Percentiles rank a stretch among this genome's conserved stretches.
Conservation (phyloP, 2,329 filamentous ascomycete species). For the Penicillium freii region DNA sequence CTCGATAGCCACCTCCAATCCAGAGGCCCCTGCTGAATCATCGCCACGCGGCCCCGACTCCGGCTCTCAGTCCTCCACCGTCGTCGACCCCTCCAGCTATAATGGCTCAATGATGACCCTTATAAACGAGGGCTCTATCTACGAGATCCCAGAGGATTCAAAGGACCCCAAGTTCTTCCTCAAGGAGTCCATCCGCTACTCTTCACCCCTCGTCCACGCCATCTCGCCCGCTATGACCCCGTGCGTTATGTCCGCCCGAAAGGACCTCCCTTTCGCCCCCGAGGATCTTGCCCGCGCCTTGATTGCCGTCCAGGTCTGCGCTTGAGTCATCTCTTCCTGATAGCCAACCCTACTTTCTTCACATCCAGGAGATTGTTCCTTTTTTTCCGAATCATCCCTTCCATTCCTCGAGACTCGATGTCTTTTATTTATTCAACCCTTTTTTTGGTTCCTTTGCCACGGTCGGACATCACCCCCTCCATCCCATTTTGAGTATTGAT, state of each 20-base stretch:
- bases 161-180: constrained; percentile 31
- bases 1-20: neutral
- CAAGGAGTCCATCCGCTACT: constrained; percentile 36
- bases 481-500: neutral
- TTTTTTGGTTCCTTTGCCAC: neutral
- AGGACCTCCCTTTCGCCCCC: constrained; percentile 33
- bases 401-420: constrained; percentile 13
- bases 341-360: constrained; percentile 8
- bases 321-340: constrained; percentile 1
- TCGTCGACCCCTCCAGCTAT: constrained; percentile 36
- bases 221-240: constrained; percentile 25
- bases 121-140: constrained; percentile 25
- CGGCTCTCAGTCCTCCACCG: constrained; percentile 38
- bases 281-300: constrained; percentile 40
- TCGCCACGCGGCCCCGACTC: constrained; percentile 28
- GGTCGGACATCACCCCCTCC: neutral
- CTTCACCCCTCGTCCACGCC: constrained; percentile 31
- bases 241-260: constrained; percentile 23
- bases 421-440: constrained; percentile 4
- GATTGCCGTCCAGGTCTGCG: constrained; percentile 37
- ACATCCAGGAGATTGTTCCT: constrained; percentile 22
- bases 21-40: constrained; percentile 25
- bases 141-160: constrained; percentile 28
- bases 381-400: constrained; percentile 5
- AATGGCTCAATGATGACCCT: constrained; percentile 38